Percentiles rank a stretch among this genome's conserved stretches.
Conservation (phyloP, 352 stramenopile species). For the Lagenidium giganteum region DNA sequence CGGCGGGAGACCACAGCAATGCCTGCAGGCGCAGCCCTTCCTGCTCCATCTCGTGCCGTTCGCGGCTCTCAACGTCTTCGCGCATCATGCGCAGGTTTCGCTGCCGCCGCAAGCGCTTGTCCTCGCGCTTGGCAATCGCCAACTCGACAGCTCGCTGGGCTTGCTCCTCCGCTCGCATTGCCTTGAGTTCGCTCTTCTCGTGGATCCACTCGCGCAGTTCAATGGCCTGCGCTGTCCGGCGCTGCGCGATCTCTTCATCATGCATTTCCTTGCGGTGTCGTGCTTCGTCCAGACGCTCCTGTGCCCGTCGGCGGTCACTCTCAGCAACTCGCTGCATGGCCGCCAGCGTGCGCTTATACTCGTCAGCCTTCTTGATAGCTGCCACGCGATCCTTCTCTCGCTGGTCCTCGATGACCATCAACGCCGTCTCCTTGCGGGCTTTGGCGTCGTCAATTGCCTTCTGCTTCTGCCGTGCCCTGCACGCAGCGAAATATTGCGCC, state of each 20-base stretch:
- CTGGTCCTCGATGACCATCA: slow-evolving; percentile 48
- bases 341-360: slow-evolving; percentile 30
- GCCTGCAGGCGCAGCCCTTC: slow-evolving; percentile 43
- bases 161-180: slow-evolving; percentile 40
- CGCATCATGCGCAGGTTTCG: slow-evolving; percentile 48
- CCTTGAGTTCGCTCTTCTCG: slow-evolving; percentile 39
- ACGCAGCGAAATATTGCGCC: slow-evolving; percentile 31
- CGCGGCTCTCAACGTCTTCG: slow-evolving; percentile 48
- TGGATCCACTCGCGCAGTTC: slow-evolving; percentile 19
- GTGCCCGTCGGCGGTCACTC: slow-evolving; percentile 22
- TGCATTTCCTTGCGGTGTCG: slow-evolving; percentile 51
- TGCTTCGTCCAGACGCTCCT: slow-evolving; percentile 37
- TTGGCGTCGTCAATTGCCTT: slow-evolving; percentile 20
- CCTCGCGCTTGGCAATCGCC: slow-evolving; percentile 10
- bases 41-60: slow-evolving; percentile 35
- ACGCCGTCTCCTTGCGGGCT: slow-evolving; percentile 22
- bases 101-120: slow-evolving; percentile 31
- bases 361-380: slow-evolving; percentile 11
- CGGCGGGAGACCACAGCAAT: slow-evolving; percentile 38
- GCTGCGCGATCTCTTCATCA: slow-evolving; percentile 56
- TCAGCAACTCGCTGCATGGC: slow-evolving; percentile 40
- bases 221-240: slow-evolving; percentile 28
- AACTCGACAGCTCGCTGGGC: slow-evolving; percentile 9
- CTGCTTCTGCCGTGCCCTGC: slow-evolving; percentile 25
- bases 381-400: slow-evolving; percentile 9